Evolutionary conservation across 768 basidiomycete species (phyloP).

Genomic region (Nidularia pulvinata): DNA sequence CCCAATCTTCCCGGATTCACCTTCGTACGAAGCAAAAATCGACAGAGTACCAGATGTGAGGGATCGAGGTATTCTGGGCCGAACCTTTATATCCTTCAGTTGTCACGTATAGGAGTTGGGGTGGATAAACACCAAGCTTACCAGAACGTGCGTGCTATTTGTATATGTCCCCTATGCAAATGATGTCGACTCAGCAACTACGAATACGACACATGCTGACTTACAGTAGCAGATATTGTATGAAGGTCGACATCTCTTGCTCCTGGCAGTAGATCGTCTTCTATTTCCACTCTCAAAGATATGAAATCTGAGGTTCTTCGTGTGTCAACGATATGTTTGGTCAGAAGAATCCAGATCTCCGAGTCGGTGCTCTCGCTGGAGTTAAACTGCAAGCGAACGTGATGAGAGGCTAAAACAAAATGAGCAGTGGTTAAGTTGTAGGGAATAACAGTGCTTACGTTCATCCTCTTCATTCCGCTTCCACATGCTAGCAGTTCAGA

Average conservation of each 20-base stretch:
- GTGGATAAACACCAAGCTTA: constrained; percentile 21
- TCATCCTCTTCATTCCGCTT: constrained; percentile 30
- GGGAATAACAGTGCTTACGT: constrained; percentile 10
- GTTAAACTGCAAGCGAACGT: constrained; percentile 28
- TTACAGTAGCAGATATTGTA: constrained; percentile 37
- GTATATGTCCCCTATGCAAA: constrained; percentile 44
- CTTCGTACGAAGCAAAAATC: constrained; percentile 72
- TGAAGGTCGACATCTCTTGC: constrained; percentile 21
- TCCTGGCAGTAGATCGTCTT: constrained; percentile 31
- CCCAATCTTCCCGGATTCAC: constrained; percentile 53
- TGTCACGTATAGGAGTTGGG: too few species aligned
- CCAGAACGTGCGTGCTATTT: constrained; percentile 50
- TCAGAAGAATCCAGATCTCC: constrained; percentile 79
- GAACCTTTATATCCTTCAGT: too few species aligned
- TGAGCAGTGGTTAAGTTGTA: background rate
- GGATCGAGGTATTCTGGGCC: constrained; percentile 28
- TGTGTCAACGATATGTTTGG: constrained; percentile 71
- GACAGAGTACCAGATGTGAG: constrained; percentile 41
- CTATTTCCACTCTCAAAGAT: constrained; percentile 53
- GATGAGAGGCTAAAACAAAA: constrained; percentile 30
- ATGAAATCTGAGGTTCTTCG: constrained; percentile 65
- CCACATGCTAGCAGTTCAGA: constrained; percentile 43
- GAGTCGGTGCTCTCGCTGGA: constrained; percentile 17
- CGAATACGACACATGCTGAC: background rate
- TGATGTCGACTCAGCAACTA: background rate